Evolutionary conservation across 163 green algal species (phyloP).

Genomic region (Chloromonas sp.): DNA sequence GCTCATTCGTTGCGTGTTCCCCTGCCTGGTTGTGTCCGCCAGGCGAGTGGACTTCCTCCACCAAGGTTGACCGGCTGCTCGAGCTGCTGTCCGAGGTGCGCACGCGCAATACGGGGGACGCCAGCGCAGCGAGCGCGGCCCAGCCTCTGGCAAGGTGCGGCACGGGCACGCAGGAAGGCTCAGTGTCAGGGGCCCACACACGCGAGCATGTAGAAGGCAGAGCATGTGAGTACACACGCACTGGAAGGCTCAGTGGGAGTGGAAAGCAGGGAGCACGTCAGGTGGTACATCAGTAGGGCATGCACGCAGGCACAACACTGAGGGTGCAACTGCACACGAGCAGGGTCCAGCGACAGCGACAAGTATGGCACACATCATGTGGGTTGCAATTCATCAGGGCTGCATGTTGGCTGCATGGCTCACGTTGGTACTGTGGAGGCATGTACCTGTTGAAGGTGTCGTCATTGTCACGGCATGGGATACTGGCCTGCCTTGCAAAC

Average conservation of each 20-base stretch:
- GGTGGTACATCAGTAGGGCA: no score
- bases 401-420: neutral
- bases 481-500: neutral
- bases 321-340: no score
- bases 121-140: neutral
- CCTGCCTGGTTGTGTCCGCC: neutral
- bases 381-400: no score
- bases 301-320: no score
- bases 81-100: constrained; percentile 32
- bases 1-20: no score
- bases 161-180: no score
- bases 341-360: no score
- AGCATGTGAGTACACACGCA: neutral
- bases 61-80: constrained; percentile 47
- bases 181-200: no score
- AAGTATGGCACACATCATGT: no score
- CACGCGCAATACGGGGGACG: constrained; percentile 3
- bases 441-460: neutral
- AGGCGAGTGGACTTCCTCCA: constrained; percentile 14
- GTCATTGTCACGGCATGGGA: neutral
- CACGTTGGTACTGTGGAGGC: neutral
- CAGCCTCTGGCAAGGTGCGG: neutral
- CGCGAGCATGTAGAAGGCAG: no score
- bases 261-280: neutral
- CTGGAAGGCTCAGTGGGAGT: neutral